Conservation (phyloP, 2,329 filamentous ascomycete species). For the Ramularia collo-cygni region DNA sequence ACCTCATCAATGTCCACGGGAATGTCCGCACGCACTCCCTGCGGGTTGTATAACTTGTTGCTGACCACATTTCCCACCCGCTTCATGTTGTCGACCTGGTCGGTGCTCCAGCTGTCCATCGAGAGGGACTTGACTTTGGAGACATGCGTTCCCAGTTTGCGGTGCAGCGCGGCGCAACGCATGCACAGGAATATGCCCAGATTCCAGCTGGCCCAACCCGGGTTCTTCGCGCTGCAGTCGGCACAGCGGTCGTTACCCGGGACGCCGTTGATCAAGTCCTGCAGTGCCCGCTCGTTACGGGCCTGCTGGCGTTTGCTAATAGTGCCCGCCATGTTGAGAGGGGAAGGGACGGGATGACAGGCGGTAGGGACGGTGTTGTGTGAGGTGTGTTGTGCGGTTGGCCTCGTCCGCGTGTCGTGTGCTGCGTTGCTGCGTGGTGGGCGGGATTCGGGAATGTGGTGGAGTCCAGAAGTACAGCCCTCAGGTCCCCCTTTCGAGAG, state of each 20-base stretch:
- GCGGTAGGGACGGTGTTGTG: neutral
- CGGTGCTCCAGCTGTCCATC: slow-evolving; percentile 95
- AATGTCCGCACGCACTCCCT: slow-evolving; percentile 72
- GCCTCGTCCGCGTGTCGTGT: neutral
- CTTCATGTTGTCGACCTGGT: slow-evolving; percentile 98
- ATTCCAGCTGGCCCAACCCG: slow-evolving; percentile 98
- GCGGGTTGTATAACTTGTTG: slow-evolving; percentile 84
- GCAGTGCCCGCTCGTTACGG: slow-evolving; percentile 86
- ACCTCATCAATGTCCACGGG: slow-evolving; percentile 88
- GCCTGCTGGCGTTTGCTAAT: slow-evolving; percentile 95
- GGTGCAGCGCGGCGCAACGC: slow-evolving; percentile 91
- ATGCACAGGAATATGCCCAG: slow-evolving; percentile 95
- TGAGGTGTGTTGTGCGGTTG: neutral
- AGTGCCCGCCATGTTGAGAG: slow-evolving; percentile 56
- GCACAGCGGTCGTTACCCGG: slow-evolving; percentile 91
- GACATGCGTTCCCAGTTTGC: slow-evolving; percentile 94
- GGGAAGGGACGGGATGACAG: slow-evolving; percentile 2
- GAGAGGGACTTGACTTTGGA: slow-evolving; percentile 98
- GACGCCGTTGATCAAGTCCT: slow-evolving; percentile 77
- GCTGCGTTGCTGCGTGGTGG: neutral
- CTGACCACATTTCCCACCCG: slow-evolving; percentile 78
- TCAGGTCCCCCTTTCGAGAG: too few relatives aligned
- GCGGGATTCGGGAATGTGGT: neutral
- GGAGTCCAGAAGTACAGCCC: neutral
- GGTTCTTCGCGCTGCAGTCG: slow-evolving; percentile 85